A percentile compares a stretch with the other conserved stretches of the same genome.
Conservation (phyloP, 2,329 filamentous ascomycete species). For the Botrytis pseudocinerea region DNA sequence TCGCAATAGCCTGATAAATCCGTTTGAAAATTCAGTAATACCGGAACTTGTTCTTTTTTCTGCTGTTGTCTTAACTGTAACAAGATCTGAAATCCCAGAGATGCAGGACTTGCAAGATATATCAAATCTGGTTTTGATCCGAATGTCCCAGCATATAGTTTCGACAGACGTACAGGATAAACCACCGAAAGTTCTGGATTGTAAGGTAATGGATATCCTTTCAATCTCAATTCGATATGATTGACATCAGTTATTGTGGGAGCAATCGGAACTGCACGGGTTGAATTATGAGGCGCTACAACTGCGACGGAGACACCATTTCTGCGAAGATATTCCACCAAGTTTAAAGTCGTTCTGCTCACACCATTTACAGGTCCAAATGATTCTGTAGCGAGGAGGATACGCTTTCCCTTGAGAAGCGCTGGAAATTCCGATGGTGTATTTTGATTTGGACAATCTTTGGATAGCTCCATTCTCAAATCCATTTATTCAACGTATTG, state of each 20-base stretch:
- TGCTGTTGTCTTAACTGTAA: constrained; percentile 65
- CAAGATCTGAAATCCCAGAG: constrained; percentile 69
- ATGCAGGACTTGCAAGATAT: constrained; percentile 69
- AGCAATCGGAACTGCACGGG: constrained; percentile 43
- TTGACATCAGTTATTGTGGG: constrained; percentile 33
- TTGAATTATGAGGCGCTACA: constrained; percentile 58
- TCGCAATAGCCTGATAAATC: constrained; percentile 68
- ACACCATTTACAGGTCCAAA: constrained; percentile 75
- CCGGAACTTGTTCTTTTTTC: constrained; percentile 53
- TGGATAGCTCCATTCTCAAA: neutral
- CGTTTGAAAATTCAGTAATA: constrained; percentile 71
- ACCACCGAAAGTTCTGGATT: constrained; percentile 71
- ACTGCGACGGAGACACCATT: constrained; percentile 66
- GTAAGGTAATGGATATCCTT: constrained; percentile 67
- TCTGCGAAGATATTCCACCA: constrained; percentile 65
- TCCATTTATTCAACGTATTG: no score
- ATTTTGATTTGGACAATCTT: neutral
- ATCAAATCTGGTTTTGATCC: constrained; percentile 61
- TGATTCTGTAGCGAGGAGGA: constrained; percentile 69
- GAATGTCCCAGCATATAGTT: constrained; percentile 61
- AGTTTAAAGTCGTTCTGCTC: constrained; percentile 67
- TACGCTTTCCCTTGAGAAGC: constrained; percentile 57
- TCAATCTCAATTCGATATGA: constrained; percentile 56
- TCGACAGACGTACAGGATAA: constrained; percentile 65
- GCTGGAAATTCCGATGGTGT: constrained; percentile 42